These are phyloP conservation scores for Betula pendula DNA, from an alignment of 306 rosid genomes.

Conservation along the genomic window DNA sequence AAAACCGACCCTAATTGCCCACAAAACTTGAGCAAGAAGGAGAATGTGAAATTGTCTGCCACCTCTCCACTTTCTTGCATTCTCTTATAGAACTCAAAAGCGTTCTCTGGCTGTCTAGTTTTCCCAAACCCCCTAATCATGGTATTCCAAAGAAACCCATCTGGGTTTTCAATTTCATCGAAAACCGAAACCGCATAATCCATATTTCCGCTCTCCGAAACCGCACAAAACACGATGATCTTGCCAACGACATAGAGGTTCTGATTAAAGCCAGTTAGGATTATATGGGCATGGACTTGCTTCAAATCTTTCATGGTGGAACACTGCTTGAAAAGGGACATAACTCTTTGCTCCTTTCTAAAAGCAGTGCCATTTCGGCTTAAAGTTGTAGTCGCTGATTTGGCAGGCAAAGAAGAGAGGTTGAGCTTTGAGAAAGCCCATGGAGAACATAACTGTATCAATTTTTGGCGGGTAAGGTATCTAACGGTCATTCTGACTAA, in stretches of 20 bases:
- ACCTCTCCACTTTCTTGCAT: conserved; percentile 38
- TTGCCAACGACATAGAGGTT: conserved; percentile 56
- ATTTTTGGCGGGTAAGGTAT: conserved; percentile 24
- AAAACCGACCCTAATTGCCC: conserved; percentile 36
- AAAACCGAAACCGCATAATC: conserved; percentile 57
- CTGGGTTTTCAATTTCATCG: conserved; percentile 47
- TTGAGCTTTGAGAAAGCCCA: background rate
- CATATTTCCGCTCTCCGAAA: conserved; percentile 42
- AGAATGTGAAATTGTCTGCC: conserved; percentile 64
- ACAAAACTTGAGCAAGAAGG: conserved; percentile 60
- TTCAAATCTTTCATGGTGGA: conserved; percentile 49
- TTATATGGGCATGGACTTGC: conserved; percentile 50
- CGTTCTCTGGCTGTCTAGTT: conserved; percentile 31
- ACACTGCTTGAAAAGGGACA: conserved; percentile 57
- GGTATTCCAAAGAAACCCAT: conserved; percentile 67
- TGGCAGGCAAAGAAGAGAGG: conserved; percentile 16
- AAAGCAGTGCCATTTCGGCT: conserved; percentile 31
- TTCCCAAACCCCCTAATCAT: conserved; percentile 76
- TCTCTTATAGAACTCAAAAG: conserved; percentile 48
- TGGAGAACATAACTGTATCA: background rate
- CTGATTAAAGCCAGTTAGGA: conserved; percentile 47
- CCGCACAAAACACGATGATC: conserved; percentile 50
- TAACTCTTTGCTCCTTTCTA: conserved; percentile 36
- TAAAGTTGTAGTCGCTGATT: background rate
- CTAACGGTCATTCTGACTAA: conserved; percentile 20